phyloP scores from a whole-genome alignment of 768 basidiomycete species.

The Mycena epipterygia region DNA sequence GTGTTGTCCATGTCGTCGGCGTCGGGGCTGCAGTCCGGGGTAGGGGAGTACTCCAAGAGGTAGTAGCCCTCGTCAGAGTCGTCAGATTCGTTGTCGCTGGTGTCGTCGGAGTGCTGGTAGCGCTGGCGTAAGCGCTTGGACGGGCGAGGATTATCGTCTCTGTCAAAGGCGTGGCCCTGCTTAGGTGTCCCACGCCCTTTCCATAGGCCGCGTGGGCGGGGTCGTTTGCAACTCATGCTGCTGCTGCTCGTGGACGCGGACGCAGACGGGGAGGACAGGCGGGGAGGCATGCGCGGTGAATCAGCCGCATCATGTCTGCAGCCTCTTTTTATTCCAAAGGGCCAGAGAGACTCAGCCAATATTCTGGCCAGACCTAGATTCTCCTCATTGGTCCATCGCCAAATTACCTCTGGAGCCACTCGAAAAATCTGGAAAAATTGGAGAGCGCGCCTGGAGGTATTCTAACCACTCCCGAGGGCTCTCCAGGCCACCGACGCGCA shows the following conservation, averaged over 20 bases:
- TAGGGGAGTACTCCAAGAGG: constrained; percentile 22
- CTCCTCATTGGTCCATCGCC: constrained; percentile 10
- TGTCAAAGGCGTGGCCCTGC: constrained; percentile 16
- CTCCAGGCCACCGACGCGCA: neutral
- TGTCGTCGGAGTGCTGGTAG: constrained; percentile 30
- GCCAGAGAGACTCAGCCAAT: neutral
- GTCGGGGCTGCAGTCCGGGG: neutral
- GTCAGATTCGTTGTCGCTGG: constrained; percentile 14
- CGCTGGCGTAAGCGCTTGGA: constrained; percentile 25
- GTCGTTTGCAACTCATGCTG: neutral
- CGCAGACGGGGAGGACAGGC: constrained; percentile 6
- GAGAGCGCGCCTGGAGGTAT: neutral
- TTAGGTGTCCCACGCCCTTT: constrained; percentile 32
- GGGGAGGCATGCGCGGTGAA: constrained; percentile 16
- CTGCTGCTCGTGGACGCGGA: neutral
- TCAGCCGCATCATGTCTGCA: constrained; percentile 9
- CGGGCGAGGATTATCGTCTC: constrained; percentile 17
- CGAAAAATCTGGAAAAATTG: constrained; percentile 13
- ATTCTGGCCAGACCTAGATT: constrained; percentile 26
- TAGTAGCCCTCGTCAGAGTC: constrained; percentile 32
- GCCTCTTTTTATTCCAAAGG: constrained; percentile 13
- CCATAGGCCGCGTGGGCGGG: constrained; percentile 30
- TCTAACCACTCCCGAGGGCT: neutral
- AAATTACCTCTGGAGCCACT: neutral
- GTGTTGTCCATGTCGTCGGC: constrained; percentile 22